Evolutionary conservation across 345 rosid species (phyloP).

Genomic region (Physaria fendleri): DNA sequence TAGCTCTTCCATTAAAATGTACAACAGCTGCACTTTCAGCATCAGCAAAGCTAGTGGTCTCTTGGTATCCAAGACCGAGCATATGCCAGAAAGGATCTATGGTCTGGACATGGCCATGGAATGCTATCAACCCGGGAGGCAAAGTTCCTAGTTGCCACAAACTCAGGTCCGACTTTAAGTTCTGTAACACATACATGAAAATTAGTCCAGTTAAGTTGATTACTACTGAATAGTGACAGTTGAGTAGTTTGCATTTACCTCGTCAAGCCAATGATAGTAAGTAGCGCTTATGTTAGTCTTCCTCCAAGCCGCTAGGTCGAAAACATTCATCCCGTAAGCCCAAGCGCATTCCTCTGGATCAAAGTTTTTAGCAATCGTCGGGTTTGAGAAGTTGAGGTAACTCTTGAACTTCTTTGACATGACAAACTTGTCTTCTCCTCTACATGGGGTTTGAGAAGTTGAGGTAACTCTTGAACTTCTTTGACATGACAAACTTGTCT

Average conservation of each 20-base stretch:
- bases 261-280: constrained; percentile 83
- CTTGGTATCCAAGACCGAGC: constrained; percentile 96
- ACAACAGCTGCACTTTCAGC: constrained; percentile 77
- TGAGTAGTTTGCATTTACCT: constrained; percentile 42
- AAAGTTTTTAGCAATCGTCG: constrained; percentile 51
- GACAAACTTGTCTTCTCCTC: constrained; percentile 76
- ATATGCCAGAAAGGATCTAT: constrained; percentile 98
- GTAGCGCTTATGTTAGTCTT: constrained; percentile 79
- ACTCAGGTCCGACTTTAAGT: constrained; percentile 87
- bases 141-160: constrained; percentile 96
- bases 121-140: constrained; percentile 91
- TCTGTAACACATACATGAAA: constrained; percentile 43
- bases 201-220: neutral
- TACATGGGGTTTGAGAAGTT: constrained; percentile 98
- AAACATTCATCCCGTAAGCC: constrained; percentile 98
- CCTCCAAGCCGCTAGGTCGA: constrained; percentile 89
- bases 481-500: constrained; percentile 82
- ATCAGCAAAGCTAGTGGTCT: constrained; percentile 53
- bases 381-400: constrained; percentile 90
- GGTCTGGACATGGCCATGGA: constrained; percentile 74
- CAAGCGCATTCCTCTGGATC: constrained; percentile 86
- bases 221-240: neutral
- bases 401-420: constrained; percentile 84
- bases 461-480: constrained; percentile 73
- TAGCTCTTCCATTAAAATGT: constrained; percentile 96